These are phyloP conservation scores for Babesia bovis DNA, from an alignment of 169 alveolate genomes.

Conservation along the genomic window DNA sequence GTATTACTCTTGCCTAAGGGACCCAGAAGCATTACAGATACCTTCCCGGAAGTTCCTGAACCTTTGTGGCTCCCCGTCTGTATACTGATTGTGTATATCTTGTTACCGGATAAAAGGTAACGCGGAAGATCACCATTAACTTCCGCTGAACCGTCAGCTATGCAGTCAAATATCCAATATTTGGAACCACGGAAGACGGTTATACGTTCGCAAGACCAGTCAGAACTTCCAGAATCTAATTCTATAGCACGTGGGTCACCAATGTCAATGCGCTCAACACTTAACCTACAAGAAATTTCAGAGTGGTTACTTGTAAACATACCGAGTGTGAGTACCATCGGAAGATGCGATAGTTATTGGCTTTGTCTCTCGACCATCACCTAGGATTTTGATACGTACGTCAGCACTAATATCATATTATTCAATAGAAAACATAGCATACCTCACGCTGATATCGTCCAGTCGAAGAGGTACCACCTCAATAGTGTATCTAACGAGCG, in stretches of 20 bases:
- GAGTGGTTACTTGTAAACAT: conserved; percentile 18
- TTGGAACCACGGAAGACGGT: conserved; percentile 83
- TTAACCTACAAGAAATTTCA: conserved; percentile 39
- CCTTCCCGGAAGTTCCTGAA: conserved; percentile 81
- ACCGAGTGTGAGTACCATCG: conserved; percentile 58
- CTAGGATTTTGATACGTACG: conserved; percentile 79
- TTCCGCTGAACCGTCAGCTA: conserved; percentile 71
- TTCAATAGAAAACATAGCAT: conserved; percentile 58
- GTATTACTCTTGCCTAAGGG: conserved; percentile 77
- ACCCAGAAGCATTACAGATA: conserved; percentile 76
- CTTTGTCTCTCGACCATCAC: conserved; percentile 75
- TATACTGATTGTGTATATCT: conserved; percentile 71
- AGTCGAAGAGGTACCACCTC: conserved; percentile 80
- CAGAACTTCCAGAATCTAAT: conserved; percentile 73
- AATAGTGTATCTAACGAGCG: conserved; percentile 79
- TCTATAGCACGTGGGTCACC: conserved; percentile 83
- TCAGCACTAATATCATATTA: conserved; percentile 77
- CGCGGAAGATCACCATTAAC: conserved; percentile 58
- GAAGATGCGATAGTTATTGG: conserved; percentile 67
- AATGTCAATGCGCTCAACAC: conserved; percentile 76
- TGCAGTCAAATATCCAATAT: conserved; percentile 87
- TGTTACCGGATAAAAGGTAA: conserved; percentile 67
- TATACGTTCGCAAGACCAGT: conserved; percentile 87
- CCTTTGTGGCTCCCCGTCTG: conserved; percentile 79
- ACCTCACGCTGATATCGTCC: conserved; percentile 76